Percentiles rank a stretch among this genome's conserved stretches.
Conservation (phyloP, 1,284 basidiomycete species). For the Ceratobasidium sp. region DNA sequence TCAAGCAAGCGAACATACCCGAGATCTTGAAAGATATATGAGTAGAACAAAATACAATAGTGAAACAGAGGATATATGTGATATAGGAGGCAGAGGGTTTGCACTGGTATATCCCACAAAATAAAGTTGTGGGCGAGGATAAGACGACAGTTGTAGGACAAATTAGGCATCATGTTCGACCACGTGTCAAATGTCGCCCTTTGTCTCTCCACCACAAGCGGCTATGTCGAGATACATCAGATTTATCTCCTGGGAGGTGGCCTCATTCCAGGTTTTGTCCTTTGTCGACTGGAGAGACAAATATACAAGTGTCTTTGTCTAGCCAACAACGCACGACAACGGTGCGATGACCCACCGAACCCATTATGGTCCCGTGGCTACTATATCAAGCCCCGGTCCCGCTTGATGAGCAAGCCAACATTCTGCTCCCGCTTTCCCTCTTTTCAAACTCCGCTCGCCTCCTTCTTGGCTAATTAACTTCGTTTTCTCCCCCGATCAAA, state of each 20-base stretch:
- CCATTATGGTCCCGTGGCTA: no score
- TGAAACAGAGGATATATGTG: neutral
- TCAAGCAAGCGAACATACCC: neutral
- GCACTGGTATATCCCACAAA: neutral
- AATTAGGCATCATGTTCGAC: neutral
- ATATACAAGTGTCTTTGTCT: neutral
- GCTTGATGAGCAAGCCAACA: constrained; percentile 6
- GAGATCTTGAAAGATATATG: neutral
- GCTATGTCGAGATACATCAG: constrained; percentile 1
- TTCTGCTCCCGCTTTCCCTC: constrained; percentile 9
- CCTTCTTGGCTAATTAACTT: constrained; percentile 6
- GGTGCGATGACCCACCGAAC: no score
- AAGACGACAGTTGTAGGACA: neutral
- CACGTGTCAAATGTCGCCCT: constrained; percentile 10
- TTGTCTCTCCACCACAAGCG: constrained; percentile 14
- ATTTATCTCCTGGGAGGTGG: neutral
- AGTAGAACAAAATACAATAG: constrained; percentile 4
- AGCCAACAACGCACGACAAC: no score
- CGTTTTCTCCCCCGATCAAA: neutral
- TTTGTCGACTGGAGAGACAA: neutral
- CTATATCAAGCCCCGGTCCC: neutral
- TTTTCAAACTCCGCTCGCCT: constrained; percentile 12
- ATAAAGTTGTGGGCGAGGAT: constrained; percentile 4
- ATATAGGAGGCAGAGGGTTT: neutral
- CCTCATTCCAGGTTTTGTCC: neutral